These are phyloP conservation scores for Phytophthora pisi DNA, from an alignment of 352 stramenopile genomes.

Conservation along the genomic window DNA sequence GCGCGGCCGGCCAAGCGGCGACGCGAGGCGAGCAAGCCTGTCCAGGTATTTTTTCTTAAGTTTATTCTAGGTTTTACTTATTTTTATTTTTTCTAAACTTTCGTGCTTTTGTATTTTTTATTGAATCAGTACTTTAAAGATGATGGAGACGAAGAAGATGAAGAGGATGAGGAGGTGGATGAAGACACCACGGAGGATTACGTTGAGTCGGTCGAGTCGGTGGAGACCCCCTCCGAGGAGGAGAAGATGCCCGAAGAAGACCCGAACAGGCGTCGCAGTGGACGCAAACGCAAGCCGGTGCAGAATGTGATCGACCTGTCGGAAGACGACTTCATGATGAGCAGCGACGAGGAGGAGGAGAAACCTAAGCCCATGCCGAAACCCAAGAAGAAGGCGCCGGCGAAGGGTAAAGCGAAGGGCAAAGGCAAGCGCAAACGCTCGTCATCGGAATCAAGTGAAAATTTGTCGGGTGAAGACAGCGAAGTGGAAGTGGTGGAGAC, in stretches of 20 bases:
- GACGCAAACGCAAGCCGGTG: conserved; percentile 33
- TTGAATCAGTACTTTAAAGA: conserved; percentile 20
- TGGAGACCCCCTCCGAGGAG: conserved; percentile 32
- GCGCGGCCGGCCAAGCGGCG: conserved; percentile 31
- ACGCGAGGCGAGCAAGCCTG: conserved; percentile 25
- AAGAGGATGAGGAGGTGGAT: conserved; percentile 31
- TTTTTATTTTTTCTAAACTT: conserved; percentile 13
- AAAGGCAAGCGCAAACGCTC: conserved; percentile 38
- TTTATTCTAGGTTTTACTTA: conserved; percentile 10
- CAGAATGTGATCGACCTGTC: conserved; percentile 36
- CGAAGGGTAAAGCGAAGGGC: conserved; percentile 29
- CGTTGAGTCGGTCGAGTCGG: neutral
- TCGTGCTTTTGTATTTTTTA: conserved; percentile 18
- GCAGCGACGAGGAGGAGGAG: conserved; percentile 45
- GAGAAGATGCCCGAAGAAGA: conserved; percentile 34
- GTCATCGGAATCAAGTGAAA: conserved; percentile 38
- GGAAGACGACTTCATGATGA: conserved; percentile 41
- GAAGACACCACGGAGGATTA: conserved; percentile 48
- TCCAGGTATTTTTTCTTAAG: conserved; percentile 29
- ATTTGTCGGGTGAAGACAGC: conserved; percentile 31
- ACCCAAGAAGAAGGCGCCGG: conserved; percentile 27
- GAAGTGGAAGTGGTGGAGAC: conserved; percentile 26
- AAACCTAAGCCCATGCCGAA: conserved; percentile 38
- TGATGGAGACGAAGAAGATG: conserved; percentile 26
- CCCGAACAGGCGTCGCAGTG: conserved; percentile 44